Evolutionary conservation across 1,284 basidiomycete species (phyloP), one percentile per base, ranked within the genome.

Genomic region (Cerrena zonata): DNA sequence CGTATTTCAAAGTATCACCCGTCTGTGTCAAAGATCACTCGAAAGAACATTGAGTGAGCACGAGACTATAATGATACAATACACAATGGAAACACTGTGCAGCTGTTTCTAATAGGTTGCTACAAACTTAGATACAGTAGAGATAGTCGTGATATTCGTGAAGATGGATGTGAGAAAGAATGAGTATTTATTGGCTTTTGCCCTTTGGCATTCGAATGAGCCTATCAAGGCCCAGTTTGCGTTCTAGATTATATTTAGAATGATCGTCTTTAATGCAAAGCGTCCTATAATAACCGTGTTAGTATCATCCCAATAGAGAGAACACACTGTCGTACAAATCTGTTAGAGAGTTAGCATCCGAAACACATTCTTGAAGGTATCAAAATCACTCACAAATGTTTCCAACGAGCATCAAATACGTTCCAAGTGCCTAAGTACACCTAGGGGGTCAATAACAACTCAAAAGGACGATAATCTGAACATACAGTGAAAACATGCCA

Each of bases 401-500:
- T 5, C 80, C 81, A 48, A 77, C 71, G 48, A 78, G 72, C 74
- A 83, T 80, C 56, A 77, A 73, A 61, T 85, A 83, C 0, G 76
- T 75, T 38, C 82, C 83, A 34, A 70, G 64, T 10, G 76, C 80
- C 80, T 82, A 49, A 42, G 21, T 22, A 38, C 21, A 23, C 23
- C 13, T 49, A 22, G 25, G 21, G 22, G 39, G 44, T 26, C 21
- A 39, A 34, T 45, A 15, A 2, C 26, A 50, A 37, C 5, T 21
- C 23, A 18, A n/a, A 3, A 7, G 2, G n/a, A 45, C 4, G 18
- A 30, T 15, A 4, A 5, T 23, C 5, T n/a, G 26, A 13, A 56
- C 71, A 50, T 52, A 80, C 79, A 11, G 82, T 84, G n/a, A 85
- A 66, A 18, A 84, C 58, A 65, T 86, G 83, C 83, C 84, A 86